Evolutionary conservation across 164 flowering plant species (phyloP), one percentile per base, ranked within the genome.

Genomic region (Stephania cephalantha): DNA sequence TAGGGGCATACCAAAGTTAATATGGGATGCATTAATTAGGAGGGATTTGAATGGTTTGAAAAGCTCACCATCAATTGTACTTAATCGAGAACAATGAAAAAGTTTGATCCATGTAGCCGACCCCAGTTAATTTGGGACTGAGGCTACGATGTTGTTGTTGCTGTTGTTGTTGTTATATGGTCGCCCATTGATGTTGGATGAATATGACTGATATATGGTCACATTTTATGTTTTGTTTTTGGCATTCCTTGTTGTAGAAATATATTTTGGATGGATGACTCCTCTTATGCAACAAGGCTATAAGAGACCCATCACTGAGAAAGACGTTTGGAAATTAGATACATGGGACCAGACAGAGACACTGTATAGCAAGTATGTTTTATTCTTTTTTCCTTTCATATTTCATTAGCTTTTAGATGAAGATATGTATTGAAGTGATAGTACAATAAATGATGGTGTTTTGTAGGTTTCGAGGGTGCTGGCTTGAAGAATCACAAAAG

Each of bases 311-410:
- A 78, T 96, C 20, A 92, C 97, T 64, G 99, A 96, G 84, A 96
- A 88, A 83, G 99, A 92, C 84, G 86, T 96, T 35, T 96, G 99
- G 99, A 90, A 96, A 78, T 79, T 94, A 75, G 98, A 96, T 85
- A 79, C 88, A 25, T 94, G 98, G 99, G 99, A 96, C 80, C 85
- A 74, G 75, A 91, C 97, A 55, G 97, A 94, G 85, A 90, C 94
- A 25, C 82, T 96, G 67, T 79, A 84, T 73, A 81, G 75, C 82
- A 89, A 79, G 99, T 96, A 55, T 31, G 84, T 73, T 35, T 64
- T n/a, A 9, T 69, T 46, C 72, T 31, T 65, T 74, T 71, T 85
- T 35, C 69, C 77, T 66, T 61, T 25, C 30, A 70, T 69, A 76
- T 66, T 61, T 25, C 44, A 70, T 69, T 17, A 48, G 35, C 50